Evolutionary conservation across 306 rosid genomes (phyloP), one percentile per base, ranked within the genome.

Genomic region (Luffa acutangula): DNA sequence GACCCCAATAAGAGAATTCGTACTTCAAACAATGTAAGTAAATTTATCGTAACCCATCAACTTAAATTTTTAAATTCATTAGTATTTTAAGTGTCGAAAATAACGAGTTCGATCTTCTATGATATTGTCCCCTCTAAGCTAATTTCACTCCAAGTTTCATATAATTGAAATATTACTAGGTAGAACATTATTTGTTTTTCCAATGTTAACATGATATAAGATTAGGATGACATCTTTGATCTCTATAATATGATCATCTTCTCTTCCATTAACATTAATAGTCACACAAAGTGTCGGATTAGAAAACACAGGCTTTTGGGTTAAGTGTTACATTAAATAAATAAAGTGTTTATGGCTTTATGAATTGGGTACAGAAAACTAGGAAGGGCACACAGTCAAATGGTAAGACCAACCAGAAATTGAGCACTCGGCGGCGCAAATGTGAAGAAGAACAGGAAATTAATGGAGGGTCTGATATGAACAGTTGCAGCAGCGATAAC

Each of bases 21-120:
- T 3, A 57, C 83, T 77, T 80, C 67, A 37, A 82, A 60, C 82
- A 86, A 91, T 21, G 98, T 94, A 87, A 89, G 93, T 63, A 42
- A 57, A n/a, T 3, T 39, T 39, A 3, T 39, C 42, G 4, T 39
- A 39, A 39, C 42, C 5, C 42, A 39, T 39, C 42, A 4, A 39
- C 42, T 4, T 4, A 3, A 39, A 3, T 3, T 39, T 39, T 39
- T 39, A 6, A 39, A 39, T 39, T 3, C 31, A 25, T 25, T 25
- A 25, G 31, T 25, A 1, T 25, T 25, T 25, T 25, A 25, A 25
- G 31, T 25, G 31, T 25, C 1, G 1, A 25, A 25, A 1, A 25
- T 25, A 25, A 25, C 31, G 31, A 25, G 31, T 25, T 25, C 31
- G 31, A 25, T 25, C 31, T 25, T 25, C 31, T 25, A 25, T 25